A percentile compares a stretch with the other conserved stretches of the same genome.
phyloP scores from a whole-genome alignment of 176 grass and related monocot species.

The Zoysia pacifica region DNA sequence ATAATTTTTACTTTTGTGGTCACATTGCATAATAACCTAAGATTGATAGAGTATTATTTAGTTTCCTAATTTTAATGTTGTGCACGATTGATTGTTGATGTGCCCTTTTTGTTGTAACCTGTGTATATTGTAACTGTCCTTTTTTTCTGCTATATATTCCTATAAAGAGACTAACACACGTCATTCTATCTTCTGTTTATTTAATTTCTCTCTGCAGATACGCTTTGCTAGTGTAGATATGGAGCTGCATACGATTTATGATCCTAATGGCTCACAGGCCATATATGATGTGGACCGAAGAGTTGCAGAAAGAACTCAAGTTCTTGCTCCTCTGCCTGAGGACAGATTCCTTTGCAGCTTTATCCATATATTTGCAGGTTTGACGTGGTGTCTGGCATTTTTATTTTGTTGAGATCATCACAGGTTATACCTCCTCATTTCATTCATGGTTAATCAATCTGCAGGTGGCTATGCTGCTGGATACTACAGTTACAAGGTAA shows the following conservation, averaged over 20 bases:
- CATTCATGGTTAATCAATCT: background rate
- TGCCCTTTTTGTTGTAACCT: background rate
- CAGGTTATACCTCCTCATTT: slow-evolving; percentile 3
- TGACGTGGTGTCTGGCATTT: slow-evolving; percentile 1
- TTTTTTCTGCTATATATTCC: background rate
- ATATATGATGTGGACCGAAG: slow-evolving; percentile 83
- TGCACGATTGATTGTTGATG: background rate
- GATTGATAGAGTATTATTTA: background rate
- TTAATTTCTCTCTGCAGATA: slow-evolving; percentile 57
- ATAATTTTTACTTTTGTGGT: slow-evolving; percentile 1
- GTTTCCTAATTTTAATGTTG: background rate
- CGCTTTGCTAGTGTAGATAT: slow-evolving; percentile 85
- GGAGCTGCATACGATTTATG: slow-evolving; percentile 82
- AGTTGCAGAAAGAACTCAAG: slow-evolving; percentile 73
- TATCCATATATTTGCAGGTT: slow-evolving; percentile 97
- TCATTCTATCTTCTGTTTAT: background rate
- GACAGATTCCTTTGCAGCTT: slow-evolving; percentile 96
- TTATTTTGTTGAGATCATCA: background rate
- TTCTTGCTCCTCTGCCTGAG: slow-evolving; percentile 80
- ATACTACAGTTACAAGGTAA: slow-evolving; percentile 99
- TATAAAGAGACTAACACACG: background rate
- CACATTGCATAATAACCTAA: background rate
- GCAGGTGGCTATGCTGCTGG: slow-evolving; percentile 97
- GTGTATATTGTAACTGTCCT: background rate
- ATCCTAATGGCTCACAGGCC: slow-evolving; percentile 63